Evolutionary conservation across 2,329 filamentous ascomycete genomes (phyloP).

Genomic region (Microsporum canis): DNA sequence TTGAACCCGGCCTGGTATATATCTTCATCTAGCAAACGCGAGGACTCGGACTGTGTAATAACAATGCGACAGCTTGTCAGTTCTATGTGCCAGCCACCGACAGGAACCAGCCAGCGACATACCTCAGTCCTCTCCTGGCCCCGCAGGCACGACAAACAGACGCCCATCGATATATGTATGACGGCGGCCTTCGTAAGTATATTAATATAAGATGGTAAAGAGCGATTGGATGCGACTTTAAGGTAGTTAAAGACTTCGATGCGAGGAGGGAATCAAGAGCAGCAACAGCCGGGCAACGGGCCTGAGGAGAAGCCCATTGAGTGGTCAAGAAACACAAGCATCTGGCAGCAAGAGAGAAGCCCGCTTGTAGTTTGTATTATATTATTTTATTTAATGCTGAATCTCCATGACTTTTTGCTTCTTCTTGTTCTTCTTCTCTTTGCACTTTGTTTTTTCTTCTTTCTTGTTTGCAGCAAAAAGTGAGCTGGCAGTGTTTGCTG

Average conservation of each 20-base stretch:
- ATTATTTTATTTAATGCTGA: not conserved
- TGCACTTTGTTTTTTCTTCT: not conserved
- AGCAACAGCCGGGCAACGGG: conserved; percentile 8
- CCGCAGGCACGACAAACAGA: conserved; percentile 36
- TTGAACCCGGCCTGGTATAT: conserved; percentile 35
- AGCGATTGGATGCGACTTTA: not conserved
- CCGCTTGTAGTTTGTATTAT: not conserved
- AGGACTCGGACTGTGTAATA: conserved; percentile 30
- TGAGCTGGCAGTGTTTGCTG: conserved; percentile 1
- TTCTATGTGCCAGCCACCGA: conserved; percentile 8
- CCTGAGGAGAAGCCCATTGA: conserved; percentile 12
- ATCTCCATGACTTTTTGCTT: not conserved
- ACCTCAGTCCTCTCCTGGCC: conserved; percentile 31
- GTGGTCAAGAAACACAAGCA: conserved; percentile 1
- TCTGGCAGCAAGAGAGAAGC: not conserved
- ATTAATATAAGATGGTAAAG: not conserved
- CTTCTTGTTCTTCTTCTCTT: not conserved
- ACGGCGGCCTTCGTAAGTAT: not conserved
- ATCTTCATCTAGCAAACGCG: conserved; percentile 36
- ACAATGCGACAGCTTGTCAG: not conserved
- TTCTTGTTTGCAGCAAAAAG: not conserved
- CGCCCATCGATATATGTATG: conserved; percentile 28
- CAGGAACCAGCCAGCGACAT: conserved; percentile 8
- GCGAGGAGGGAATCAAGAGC: not conserved
- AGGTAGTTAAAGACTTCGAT: not conserved